These are phyloP conservation scores for Metschnikowia amazonensis DNA, from an alignment of 805 yeast species.

Conservation along the genomic window DNA sequence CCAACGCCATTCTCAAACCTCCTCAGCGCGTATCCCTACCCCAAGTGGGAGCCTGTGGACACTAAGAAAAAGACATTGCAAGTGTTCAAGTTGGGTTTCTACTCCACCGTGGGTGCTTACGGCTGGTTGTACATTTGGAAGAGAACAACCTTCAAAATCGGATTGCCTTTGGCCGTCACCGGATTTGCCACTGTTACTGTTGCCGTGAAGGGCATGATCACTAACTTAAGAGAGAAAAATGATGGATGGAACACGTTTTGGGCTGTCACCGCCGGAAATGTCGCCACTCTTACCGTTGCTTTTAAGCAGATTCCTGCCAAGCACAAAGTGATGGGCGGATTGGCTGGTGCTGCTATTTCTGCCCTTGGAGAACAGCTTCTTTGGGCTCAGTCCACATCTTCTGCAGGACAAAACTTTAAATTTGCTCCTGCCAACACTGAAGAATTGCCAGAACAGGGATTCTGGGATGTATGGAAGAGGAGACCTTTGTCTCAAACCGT, in stretches of 20 bases:
- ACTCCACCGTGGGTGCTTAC: slow-evolving; percentile 49
- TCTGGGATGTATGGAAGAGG: slow-evolving; percentile 80
- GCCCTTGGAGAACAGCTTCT: slow-evolving; percentile 37
- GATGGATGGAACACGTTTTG: slow-evolving; percentile 63
- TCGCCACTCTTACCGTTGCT: slow-evolving; percentile 43
- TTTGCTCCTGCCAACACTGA: slow-evolving; percentile 38
- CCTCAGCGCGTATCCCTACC: slow-evolving; percentile 38
- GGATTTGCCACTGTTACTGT: slow-evolving; percentile 50
- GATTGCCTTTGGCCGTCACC: slow-evolving; percentile 36
- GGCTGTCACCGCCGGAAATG: slow-evolving; percentile 54
- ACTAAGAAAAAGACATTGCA: slow-evolving; percentile 48
- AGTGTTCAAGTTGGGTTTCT: slow-evolving; percentile 44
- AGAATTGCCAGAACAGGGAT: slow-evolving; percentile 39
- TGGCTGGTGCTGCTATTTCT: slow-evolving; percentile 37
- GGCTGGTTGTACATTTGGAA: slow-evolving; percentile 43
- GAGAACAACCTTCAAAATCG: slow-evolving; percentile 41
- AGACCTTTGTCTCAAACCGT: slow-evolving; percentile 79
- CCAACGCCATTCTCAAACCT: slow-evolving; percentile 42
- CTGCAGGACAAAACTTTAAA: slow-evolving; percentile 36
- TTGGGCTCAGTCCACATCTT: slow-evolving; percentile 40
- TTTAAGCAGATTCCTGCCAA: slow-evolving; percentile 40
- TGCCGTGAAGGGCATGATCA: slow-evolving; percentile 44
- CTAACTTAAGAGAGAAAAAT: slow-evolving; percentile 60
- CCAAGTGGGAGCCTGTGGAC: slow-evolving; percentile 52
- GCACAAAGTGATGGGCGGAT: slow-evolving; percentile 39